Conservation (phyloP, 768 basidiomycete species). For the Cystoderma amianthinum region DNA sequence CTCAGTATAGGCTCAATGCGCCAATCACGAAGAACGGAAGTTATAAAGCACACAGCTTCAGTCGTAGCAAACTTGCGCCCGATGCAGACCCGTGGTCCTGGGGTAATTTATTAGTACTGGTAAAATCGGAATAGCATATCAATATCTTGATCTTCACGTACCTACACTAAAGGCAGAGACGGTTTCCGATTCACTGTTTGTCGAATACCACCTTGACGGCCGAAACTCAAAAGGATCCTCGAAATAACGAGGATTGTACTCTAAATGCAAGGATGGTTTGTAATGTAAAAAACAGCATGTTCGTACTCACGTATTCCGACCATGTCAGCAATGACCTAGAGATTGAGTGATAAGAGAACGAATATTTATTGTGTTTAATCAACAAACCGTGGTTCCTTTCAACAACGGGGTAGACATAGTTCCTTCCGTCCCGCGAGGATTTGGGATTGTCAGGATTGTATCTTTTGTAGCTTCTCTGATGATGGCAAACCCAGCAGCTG, state of each 20-base stretch:
- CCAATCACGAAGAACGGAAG: slow-evolving; percentile 1
- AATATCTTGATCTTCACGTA: background rate
- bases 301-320: background rate
- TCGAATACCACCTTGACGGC: slow-evolving; percentile 31
- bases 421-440: slow-evolving; percentile 1
- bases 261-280: slow-evolving; percentile 14
- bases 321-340: slow-evolving; percentile 2
- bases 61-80: slow-evolving; percentile 6
- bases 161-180: slow-evolving; percentile 7
- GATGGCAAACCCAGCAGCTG: background rate
- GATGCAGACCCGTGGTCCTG: slow-evolving; percentile 2
- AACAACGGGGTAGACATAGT: slow-evolving; percentile 1
- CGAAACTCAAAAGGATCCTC: slow-evolving; percentile 25
- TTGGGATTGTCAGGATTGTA: background rate
- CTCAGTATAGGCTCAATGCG: background rate
- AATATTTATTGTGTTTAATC: background rate
- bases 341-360: too few relatives aligned
- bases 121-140: background rate
- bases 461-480: background rate
- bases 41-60: slow-evolving; percentile 4
- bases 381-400: slow-evolving; percentile 1
- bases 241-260: slow-evolving; percentile 27
- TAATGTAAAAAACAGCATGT: background rate
- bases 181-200: slow-evolving; percentile 3
- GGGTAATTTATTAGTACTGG: background rate